Evolutionary conservation across 2,329 filamentous ascomycete species (phyloP).

Genomic region (Pyrenophora teres): DNA sequence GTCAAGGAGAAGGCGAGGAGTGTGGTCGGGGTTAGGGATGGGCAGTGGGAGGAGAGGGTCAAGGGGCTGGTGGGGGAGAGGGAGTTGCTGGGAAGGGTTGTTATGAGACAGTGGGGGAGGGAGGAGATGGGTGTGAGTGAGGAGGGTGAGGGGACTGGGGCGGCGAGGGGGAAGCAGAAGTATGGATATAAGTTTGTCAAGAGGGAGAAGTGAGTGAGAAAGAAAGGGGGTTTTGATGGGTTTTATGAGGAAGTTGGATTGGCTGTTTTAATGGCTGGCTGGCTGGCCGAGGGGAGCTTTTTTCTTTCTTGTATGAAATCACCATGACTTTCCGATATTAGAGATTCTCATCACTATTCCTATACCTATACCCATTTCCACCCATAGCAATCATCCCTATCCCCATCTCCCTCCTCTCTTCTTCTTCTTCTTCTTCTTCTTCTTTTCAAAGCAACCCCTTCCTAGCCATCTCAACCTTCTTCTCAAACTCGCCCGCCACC

Average conservation of each 20-base stretch:
- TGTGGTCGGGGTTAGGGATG: slow-evolving; percentile 39
- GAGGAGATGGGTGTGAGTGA: slow-evolving; percentile 39
- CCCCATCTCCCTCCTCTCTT: too few relatives aligned
- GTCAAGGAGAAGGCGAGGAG: slow-evolving; percentile 40
- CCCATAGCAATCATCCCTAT: too few relatives aligned
- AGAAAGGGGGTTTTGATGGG: neutral
- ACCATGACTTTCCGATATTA: too few relatives aligned
- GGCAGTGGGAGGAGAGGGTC: slow-evolving; percentile 40
- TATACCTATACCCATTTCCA: too few relatives aligned
- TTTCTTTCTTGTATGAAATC: too few relatives aligned
- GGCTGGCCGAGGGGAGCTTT: neutral
- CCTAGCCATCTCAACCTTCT: slow-evolving; percentile 78
- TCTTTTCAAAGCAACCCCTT: slow-evolving; percentile 69
- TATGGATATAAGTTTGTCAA: slow-evolving; percentile 41
- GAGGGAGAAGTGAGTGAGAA: slow-evolving; percentile 3
- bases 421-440: too few relatives aligned
- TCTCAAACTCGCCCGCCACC: slow-evolving; percentile 69
- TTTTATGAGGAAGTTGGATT: neutral
- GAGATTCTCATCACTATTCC: too few relatives aligned
- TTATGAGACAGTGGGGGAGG: slow-evolving; percentile 45
- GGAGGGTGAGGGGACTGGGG: slow-evolving; percentile 23
- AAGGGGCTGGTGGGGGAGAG: slow-evolving; percentile 29
- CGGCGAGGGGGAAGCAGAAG: slow-evolving; percentile 30
- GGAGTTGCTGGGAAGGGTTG: slow-evolving; percentile 37
- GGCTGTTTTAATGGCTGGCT: too few relatives aligned